A percentile compares a stretch with the other conserved stretches of the same genome.
These are phyloP conservation scores for Parsonsia alboflavescens DNA, from an alignment of 257 asterid genomes.

Conservation along the genomic window DNA sequence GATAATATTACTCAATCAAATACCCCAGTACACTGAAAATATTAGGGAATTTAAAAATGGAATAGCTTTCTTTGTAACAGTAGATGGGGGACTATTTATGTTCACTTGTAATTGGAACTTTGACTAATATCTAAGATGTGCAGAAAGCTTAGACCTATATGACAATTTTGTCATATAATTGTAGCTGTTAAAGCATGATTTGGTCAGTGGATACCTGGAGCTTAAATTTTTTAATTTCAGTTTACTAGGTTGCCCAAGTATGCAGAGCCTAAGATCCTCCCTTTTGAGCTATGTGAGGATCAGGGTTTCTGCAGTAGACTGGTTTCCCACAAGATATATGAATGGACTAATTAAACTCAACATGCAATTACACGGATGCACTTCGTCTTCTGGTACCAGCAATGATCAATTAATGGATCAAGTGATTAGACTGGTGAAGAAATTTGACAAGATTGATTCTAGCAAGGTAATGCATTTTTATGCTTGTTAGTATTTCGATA, in stretches of 20 bases:
- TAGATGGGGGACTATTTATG: neutral
- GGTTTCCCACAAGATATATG: constrained; percentile 12
- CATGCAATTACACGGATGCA: constrained; percentile 31
- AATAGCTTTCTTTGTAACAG: neutral
- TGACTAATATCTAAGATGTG: neutral
- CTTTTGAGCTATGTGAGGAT: constrained; percentile 45
- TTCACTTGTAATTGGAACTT: neutral
- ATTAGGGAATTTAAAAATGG: neutral
- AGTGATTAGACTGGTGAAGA: constrained; percentile 59
- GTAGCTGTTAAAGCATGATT: neutral
- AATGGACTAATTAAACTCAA: constrained; percentile 20
- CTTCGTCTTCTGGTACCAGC: constrained; percentile 25
- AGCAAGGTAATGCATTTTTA: constrained; percentile 32
- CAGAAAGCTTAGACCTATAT: neutral
- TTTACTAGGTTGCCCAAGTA: constrained; percentile 12
- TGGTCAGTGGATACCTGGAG: neutral
- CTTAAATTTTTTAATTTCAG: neutral
- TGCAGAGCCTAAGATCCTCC: constrained; percentile 36
- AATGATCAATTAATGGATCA: constrained; percentile 45
- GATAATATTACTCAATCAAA: neutral
- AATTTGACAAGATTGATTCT: constrained; percentile 48
- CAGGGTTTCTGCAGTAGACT: constrained; percentile 28
- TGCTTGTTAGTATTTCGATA: neutral
- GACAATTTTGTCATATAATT: neutral
- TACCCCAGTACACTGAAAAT: neutral